A percentile compares a stretch with the other conserved stretches of the same genome.
phyloP scores from a whole-genome alignment of 164 flowering plant genomes.

The Echeveria elegans region DNA sequence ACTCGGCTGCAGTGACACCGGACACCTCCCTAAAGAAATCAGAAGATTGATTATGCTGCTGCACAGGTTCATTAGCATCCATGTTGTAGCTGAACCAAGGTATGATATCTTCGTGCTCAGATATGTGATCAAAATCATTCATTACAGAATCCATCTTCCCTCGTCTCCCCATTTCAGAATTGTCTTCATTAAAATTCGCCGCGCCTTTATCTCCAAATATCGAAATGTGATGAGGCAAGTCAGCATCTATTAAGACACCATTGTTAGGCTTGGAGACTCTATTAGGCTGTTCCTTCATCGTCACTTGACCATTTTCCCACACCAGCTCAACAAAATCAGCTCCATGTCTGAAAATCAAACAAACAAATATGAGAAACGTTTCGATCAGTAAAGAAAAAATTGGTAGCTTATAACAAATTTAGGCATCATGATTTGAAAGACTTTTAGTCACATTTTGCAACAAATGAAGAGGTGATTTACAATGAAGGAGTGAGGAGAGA shows the following conservation, averaged over 20 bases:
- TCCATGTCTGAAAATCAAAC: slow-evolving; percentile 31
- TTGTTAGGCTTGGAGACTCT: slow-evolving; percentile 34
- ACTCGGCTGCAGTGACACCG: slow-evolving; percentile 38
- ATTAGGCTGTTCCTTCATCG: slow-evolving; percentile 59
- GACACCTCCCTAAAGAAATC: slow-evolving; percentile 58
- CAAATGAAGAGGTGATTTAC: too few species aligned
- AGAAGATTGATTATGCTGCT: slow-evolving; percentile 32
- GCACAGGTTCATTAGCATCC: slow-evolving; percentile 29
- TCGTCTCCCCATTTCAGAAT: slow-evolving; percentile 24
- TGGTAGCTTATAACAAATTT: too few species aligned
- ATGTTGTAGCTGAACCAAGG: slow-evolving; percentile 61
- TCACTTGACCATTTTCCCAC: slow-evolving; percentile 80
- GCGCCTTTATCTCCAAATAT: slow-evolving; percentile 27
- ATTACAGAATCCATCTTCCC: slow-evolving; percentile 25
- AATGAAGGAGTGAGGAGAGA: too few species aligned
- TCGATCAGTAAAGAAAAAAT: too few species aligned
- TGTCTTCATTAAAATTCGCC: slow-evolving; percentile 18
- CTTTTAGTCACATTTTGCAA: too few species aligned
- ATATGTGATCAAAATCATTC: slow-evolving; percentile 32
- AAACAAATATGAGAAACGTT: too few species aligned
- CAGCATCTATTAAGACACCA: slow-evolving; percentile 12
- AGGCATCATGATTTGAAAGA: too few species aligned
- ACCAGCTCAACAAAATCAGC: slow-evolving; percentile 62
- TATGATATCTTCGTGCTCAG: slow-evolving; percentile 44
- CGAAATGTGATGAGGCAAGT: slow-evolving; percentile 14